Conservation (phyloP, 2,329 filamentous ascomycete species). For the Biscogniauxia marginata region DNA sequence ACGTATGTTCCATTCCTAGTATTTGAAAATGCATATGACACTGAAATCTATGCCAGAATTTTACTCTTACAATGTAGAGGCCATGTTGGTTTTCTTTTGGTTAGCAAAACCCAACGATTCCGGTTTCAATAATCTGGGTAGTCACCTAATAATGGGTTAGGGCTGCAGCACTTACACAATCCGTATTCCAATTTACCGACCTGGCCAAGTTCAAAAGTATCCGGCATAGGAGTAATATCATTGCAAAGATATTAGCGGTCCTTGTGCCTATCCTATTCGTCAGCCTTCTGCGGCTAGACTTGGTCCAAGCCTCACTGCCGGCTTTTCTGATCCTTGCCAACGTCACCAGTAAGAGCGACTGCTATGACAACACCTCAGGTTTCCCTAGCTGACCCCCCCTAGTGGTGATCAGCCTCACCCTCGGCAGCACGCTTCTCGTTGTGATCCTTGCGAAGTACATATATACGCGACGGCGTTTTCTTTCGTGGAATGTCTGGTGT, state of each 20-base stretch:
- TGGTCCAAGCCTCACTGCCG: slow-evolving; percentile 27
- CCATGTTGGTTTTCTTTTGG: slow-evolving; percentile 47
- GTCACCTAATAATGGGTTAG: slow-evolving; percentile 18
- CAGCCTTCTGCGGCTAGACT: slow-evolving; percentile 30
- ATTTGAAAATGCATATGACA: background rate
- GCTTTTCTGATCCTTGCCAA: slow-evolving; percentile 38
- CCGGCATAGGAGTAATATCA: slow-evolving; percentile 23
- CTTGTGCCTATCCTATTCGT: slow-evolving; percentile 37
- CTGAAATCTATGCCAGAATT: slow-evolving; percentile 38
- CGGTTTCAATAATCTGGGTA: background rate
- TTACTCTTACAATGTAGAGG: slow-evolving; percentile 50
- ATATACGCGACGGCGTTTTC: slow-evolving; percentile 33
- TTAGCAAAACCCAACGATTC: slow-evolving; percentile 20
- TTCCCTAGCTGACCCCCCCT: background rate
- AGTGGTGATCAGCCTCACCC: slow-evolving; percentile 36
- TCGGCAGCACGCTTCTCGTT: slow-evolving; percentile 34
- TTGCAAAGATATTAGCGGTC: slow-evolving; percentile 36
- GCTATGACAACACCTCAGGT: background rate
- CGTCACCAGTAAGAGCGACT: slow-evolving; percentile 34
- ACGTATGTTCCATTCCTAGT: slow-evolving; percentile 35
- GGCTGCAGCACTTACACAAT: slow-evolving; percentile 37
- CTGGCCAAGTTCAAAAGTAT: slow-evolving; percentile 26
- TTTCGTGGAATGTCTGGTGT: slow-evolving; percentile 28
- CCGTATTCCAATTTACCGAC: slow-evolving; percentile 33
- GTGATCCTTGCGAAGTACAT: slow-evolving; percentile 41